These are phyloP conservation scores for Ceratobasidium sp. DNA, from an alignment of 1,284 basidiomycete species.

Conservation along the genomic window DNA sequence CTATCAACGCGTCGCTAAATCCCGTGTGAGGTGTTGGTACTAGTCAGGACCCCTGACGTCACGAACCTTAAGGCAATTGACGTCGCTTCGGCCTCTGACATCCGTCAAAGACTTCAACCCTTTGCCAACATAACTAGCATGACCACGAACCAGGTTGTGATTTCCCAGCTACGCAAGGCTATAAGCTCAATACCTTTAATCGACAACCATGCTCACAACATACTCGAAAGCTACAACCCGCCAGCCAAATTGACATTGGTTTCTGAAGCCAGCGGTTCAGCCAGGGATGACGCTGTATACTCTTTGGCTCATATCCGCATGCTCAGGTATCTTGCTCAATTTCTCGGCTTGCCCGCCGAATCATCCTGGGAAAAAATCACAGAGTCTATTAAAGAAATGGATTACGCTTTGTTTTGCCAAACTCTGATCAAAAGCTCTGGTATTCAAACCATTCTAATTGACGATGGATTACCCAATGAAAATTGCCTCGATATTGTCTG, in stretches of 20 bases:
- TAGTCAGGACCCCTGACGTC: not conserved
- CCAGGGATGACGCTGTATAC: conserved; percentile 61
- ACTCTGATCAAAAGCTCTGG: conserved; percentile 60
- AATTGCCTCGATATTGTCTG: conserved; percentile 61
- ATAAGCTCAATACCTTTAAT: conserved; percentile 55
- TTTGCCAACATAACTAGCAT: not conserved
- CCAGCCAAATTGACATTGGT: conserved; percentile 58
- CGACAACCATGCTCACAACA: conserved; percentile 79
- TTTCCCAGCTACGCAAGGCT: not conserved
- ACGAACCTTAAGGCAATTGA: not conserved
- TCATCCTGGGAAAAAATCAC: conserved; percentile 66
- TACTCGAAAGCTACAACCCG: conserved; percentile 60
- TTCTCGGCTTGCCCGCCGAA: conserved; percentile 50
- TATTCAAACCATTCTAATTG: conserved; percentile 71
- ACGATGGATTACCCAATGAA: conserved; percentile 69
- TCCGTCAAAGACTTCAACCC: not conserved
- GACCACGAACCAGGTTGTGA: not conserved
- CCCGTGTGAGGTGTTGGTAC: not conserved
- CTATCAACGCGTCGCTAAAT: too few relatives aligned
- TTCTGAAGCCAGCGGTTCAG: conserved; percentile 66
- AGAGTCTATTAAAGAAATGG: conserved; percentile 52
- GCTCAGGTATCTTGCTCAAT: conserved; percentile 58
- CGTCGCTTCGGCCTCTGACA: too few relatives aligned
- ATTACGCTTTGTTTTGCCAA: conserved; percentile 65
- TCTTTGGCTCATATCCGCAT: conserved; percentile 68